phyloP scores from a whole-genome alignment of 2,329 filamentous ascomycete genomes.

The Tricladium varicosporioides region DNA sequence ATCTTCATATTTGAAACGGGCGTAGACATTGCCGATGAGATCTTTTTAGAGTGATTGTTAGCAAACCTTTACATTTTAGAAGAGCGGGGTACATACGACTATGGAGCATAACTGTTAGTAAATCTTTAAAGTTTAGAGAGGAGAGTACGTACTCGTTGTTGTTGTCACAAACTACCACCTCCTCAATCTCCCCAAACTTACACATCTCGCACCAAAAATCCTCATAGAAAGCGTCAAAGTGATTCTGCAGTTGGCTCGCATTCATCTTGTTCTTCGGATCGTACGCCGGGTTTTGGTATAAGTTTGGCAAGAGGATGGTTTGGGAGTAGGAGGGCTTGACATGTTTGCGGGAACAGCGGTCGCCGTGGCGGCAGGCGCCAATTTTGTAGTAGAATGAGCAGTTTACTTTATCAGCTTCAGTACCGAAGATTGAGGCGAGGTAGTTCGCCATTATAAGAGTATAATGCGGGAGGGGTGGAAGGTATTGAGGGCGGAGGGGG shows the following conservation, averaged over 20 bases:
- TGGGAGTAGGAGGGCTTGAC: slow-evolving; percentile 98
- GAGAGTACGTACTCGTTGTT: slow-evolving; percentile 84
- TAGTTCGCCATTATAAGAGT: slow-evolving; percentile 80
- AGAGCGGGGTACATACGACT: too few relatives aligned
- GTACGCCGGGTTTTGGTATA: slow-evolving; percentile 98
- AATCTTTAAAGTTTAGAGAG: background rate
- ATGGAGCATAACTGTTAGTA: too few relatives aligned
- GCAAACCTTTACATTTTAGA: slow-evolving; percentile 10
- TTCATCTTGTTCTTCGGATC: slow-evolving; percentile 98
- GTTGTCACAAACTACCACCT: slow-evolving; percentile 98
- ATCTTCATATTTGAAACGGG: slow-evolving; percentile 99
- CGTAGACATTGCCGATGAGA: slow-evolving; percentile 98
- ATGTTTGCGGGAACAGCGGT: slow-evolving; percentile 97
- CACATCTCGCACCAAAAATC: slow-evolving; percentile 99
- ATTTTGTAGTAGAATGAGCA: slow-evolving; percentile 99
- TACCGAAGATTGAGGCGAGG: slow-evolving; percentile 98
- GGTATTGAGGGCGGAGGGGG: background rate
- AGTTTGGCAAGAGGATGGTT: slow-evolving; percentile 95
- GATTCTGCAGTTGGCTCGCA: slow-evolving; percentile 91
- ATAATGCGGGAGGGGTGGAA: background rate
- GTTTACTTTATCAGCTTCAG: slow-evolving; percentile 99
- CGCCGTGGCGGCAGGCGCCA: slow-evolving; percentile 95
- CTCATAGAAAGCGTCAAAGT: slow-evolving; percentile 99
- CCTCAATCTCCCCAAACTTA: slow-evolving; percentile 96
- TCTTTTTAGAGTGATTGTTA: slow-evolving; percentile 49